Percentiles rank a stretch among this genome's conserved stretches.
phyloP scores from a whole-genome alignment of 116 monocot species.

The Trichopus zeylanicus region DNA sequence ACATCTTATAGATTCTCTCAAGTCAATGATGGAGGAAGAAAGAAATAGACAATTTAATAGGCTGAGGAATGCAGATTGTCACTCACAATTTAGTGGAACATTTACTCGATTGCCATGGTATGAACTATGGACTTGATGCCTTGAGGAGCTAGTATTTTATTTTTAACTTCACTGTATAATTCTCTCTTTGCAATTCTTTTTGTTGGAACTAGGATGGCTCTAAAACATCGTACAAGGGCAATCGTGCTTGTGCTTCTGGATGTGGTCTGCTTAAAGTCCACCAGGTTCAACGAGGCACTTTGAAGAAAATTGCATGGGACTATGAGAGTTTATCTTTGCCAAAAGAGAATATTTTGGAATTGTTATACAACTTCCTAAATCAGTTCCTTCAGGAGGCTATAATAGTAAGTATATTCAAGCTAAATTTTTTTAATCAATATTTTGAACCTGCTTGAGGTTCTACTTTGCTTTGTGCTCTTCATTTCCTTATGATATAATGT shows the following conservation, averaged over 20 bases:
- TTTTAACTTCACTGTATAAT: neutral
- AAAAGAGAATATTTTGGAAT: constrained; percentile 42
- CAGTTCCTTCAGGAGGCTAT: constrained; percentile 80
- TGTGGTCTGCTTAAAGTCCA: constrained; percentile 45
- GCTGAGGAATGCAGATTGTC: constrained; percentile 34
- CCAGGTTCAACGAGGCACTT: constrained; percentile 54
- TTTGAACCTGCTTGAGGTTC: too few relatives aligned
- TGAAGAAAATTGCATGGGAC: constrained; percentile 83
- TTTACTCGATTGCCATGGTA: constrained; percentile 79
- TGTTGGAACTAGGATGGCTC: constrained; percentile 69
- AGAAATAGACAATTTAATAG: constrained; percentile 39
- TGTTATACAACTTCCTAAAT: constrained; percentile 55
- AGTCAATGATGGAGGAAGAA: constrained; percentile 76
- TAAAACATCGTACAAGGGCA: constrained; percentile 55
- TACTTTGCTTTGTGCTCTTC: neutral
- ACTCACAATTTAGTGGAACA: constrained; percentile 60
- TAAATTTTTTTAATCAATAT: constrained; percentile 2
- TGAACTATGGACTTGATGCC: neutral
- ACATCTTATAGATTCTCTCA: constrained; percentile 61
- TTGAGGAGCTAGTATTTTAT: neutral
- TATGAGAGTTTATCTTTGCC: constrained; percentile 23
- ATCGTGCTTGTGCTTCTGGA: constrained; percentile 50
- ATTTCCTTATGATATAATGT: constrained; percentile 9
- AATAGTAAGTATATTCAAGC: constrained; percentile 45
- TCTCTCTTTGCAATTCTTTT: neutral